Base-by-base conservation (phyloP, 2,329 filamentous ascomycete genomes). In the Aspergillus pseudonomiae region DNA sequence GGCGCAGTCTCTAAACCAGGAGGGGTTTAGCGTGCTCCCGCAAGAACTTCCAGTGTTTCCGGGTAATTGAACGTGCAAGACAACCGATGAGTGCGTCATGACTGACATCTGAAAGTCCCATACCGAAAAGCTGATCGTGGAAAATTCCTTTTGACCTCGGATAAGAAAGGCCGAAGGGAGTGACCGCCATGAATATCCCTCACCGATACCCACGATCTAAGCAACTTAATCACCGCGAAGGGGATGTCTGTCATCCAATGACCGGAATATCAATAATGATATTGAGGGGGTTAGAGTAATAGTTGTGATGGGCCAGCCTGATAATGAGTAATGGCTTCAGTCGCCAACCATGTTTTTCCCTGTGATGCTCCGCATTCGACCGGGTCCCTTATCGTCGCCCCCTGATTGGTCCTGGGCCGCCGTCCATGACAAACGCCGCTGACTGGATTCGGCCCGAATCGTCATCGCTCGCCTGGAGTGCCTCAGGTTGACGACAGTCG, bases 381-480 rank as follows among this genome's bases (percentile, higher is more conserved):
- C 56, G 62, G 62, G 57, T 65, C 65, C 30, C 74, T 75, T 76
- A 76, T 76, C 74, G 68, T 16, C 1, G 24, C 0, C 1, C 11
- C 21, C 56, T 72, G 46, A 75, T 76, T 76, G 74, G 74, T 32
- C 52, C 39, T 11, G 32, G 11, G 5, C 11, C 16, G n/a, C 24
- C 12, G 26, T 32, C 24, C 66, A 68, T 77, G 74, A 77, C 74
- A 75, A 72, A 77, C 70, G 54, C 32, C 64, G 73, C 71, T 76
- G 74, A 77, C 73, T 74, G 63, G 61, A 64, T 30, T 61, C 65
- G 65, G 64, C 54, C 62, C 65, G 62, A 67, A 61, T 50, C 41
- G 56, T 34, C 21, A 28, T 28, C 30, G 26, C 21, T 24, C 2
- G 21, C 45, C 12, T 12, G 24, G 45, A 6, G 34, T 32, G 26